Conservation (phyloP, 2,329 filamentous ascomycete genomes). For the Nothopassalora personata region DNA sequence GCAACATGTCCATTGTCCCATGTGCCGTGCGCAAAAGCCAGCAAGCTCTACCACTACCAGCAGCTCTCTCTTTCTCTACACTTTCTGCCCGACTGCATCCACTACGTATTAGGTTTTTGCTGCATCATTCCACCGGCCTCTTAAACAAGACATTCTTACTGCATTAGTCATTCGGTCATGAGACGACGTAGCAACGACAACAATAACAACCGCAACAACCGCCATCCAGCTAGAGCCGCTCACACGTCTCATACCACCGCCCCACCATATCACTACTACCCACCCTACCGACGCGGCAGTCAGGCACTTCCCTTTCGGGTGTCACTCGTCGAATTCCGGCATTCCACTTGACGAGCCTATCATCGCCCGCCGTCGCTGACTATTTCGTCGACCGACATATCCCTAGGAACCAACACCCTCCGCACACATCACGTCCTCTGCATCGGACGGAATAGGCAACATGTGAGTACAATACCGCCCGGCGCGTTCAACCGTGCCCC, state of each 20-base stretch:
- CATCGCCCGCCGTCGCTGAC: conserved; percentile 5
- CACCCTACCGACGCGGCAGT: not conserved
- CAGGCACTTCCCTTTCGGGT: conserved; percentile 13
- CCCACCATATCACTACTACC: not conserved
- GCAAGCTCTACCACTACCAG: not conserved
- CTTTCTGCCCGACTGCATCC: not conserved
- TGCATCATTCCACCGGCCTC: not conserved
- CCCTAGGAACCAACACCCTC: conserved; percentile 16
- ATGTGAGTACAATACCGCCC: conserved; percentile 23
- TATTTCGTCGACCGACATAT: conserved; percentile 17
- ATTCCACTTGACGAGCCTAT: conserved; percentile 10
- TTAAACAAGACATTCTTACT: not conserved
- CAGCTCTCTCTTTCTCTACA: not conserved
- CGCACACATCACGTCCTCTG: not conserved
- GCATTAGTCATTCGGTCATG: conserved; percentile 3
- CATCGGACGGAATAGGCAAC: conserved; percentile 13
- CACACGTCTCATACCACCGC: not conserved
- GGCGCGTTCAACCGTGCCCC: conserved; percentile 3
- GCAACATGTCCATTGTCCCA: too few species aligned
- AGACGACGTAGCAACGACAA: conserved; percentile 2
- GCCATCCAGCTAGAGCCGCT: not conserved
- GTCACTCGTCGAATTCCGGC: conserved; percentile 15
- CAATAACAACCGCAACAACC: not conserved
- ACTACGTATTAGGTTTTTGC: not conserved
- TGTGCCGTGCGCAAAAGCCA: too few species aligned